Conservation (phyloP, 108 stramenopile species). For the Hondaea fermentalgiana region DNA sequence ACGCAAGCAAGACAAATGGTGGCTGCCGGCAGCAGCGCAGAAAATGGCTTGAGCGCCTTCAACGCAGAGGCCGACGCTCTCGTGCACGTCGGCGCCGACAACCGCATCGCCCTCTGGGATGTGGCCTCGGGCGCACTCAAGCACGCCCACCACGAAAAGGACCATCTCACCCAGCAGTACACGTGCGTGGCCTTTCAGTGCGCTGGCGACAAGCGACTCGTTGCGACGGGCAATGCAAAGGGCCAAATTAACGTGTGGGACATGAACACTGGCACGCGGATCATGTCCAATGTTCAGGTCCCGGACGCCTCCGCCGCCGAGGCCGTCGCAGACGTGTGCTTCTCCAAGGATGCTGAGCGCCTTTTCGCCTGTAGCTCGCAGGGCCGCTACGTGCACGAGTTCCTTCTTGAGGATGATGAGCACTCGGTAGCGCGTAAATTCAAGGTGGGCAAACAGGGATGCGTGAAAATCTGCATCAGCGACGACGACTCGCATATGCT, state of each 20-base stretch:
- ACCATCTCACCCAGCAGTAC: not conserved
- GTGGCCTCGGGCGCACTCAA: not conserved
- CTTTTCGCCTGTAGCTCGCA: not conserved
- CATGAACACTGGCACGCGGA: not conserved
- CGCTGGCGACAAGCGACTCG: not conserved
- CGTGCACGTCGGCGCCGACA: not conserved
- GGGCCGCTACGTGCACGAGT: conserved; percentile 1
- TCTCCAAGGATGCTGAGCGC: not conserved
- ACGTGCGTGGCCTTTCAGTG: not conserved
- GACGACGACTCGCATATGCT: not conserved
- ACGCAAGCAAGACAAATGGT: too few relatives aligned
- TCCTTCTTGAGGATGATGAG: not conserved
- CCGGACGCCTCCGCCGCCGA: not conserved
- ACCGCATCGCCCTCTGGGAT: conserved; percentile 1
- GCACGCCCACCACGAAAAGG: not conserved
- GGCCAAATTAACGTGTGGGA: not conserved
- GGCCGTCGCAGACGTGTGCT: not conserved
- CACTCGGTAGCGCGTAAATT: not conserved
- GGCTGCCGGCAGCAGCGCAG: not conserved
- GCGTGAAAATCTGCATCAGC: not conserved
- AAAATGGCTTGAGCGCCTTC: not conserved
- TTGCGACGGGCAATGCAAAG: not conserved
- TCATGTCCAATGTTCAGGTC: not conserved
- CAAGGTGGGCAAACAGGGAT: not conserved
- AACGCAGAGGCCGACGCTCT: not conserved